Evolutionary conservation across 1,139 yeast species (phyloP).

Genomic region (Taphrina sp.): DNA sequence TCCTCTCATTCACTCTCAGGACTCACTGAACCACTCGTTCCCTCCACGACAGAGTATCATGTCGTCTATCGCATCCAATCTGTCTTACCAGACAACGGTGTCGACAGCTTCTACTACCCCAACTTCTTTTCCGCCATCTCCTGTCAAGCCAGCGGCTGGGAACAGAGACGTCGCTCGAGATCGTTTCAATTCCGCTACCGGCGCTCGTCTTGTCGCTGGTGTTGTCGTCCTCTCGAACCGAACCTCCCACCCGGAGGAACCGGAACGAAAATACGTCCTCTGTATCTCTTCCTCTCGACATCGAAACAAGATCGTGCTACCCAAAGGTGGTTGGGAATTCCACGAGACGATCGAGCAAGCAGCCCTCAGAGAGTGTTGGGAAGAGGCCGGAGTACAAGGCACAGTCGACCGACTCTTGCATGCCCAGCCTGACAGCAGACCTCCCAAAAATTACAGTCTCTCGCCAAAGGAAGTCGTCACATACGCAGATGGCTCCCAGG

Average conservation of each 20-base stretch:
- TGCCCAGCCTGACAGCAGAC: constrained; percentile 17
- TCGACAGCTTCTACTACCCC: too few species aligned
- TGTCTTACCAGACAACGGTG: background rate
- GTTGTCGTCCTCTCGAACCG: constrained; percentile 67
- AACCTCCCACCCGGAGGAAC: constrained; percentile 47
- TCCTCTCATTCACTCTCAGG: too few species aligned
- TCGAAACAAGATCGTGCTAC: constrained; percentile 65
- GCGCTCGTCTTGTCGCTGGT: constrained; percentile 89
- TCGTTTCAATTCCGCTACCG: constrained; percentile 43
- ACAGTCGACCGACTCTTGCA: constrained; percentile 9
- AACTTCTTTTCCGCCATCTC: constrained; percentile 17
- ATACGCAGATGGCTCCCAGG: background rate
- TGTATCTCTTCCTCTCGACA: constrained; percentile 72
- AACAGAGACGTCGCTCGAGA: constrained; percentile 25
- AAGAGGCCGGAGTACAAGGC: constrained; percentile 78
- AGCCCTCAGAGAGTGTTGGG: constrained; percentile 94
- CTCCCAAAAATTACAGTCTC: constrained; percentile 14
- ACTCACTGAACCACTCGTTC: too few species aligned
- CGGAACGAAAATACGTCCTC: constrained; percentile 49
- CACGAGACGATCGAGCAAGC: constrained; percentile 66
- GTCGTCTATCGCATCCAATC: constrained; percentile 15
- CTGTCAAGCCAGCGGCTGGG: constrained; percentile 11
- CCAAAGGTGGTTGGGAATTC: constrained; percentile 91
- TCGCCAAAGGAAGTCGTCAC: background rate
- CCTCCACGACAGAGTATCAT: too few species aligned